Conservation (phyloP, 1,284 basidiomycete species). For the Ustilago cynodontis region DNA sequence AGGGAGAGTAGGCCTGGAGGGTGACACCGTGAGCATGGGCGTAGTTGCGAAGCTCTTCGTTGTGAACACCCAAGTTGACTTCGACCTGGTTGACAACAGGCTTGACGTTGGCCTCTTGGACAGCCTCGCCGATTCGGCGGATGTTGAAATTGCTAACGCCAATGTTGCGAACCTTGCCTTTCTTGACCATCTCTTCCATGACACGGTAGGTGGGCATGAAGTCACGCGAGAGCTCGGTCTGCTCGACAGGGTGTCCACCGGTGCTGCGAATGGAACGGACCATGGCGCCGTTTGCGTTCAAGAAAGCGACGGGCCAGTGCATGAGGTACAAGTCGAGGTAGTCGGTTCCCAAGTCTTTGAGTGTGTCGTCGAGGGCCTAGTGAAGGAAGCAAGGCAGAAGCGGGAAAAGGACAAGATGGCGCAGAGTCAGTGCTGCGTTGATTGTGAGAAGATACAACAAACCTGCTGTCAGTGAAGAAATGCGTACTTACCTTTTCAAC, state of each 20-base stretch:
- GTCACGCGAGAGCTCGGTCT: conserved; percentile 74
- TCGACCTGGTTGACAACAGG: conserved; percentile 66
- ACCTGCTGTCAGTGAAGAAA: no score
- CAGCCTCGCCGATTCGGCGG: conserved; percentile 53
- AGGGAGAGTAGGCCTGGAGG: conserved; percentile 63
- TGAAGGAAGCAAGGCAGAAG: not conserved
- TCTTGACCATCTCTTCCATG: conserved; percentile 66
- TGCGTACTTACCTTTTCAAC: conserved; percentile 52
- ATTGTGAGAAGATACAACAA: no score
- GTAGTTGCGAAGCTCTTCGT: conserved; percentile 80
- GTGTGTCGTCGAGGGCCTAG: conserved; percentile 77
- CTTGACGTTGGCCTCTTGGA: conserved; percentile 50
- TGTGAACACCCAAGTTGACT: conserved; percentile 74
- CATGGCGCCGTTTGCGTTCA: conserved; percentile 59
- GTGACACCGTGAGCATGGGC: conserved; percentile 71
- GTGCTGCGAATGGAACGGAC: conserved; percentile 55
- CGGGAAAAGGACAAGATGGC: not conserved
- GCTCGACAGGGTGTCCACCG: conserved; percentile 75
- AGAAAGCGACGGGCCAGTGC: conserved; percentile 76
- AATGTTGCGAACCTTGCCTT: conserved; percentile 71
- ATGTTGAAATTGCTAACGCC: conserved; percentile 75
- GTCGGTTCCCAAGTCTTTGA: conserved; percentile 78
- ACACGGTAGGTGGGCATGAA: conserved; percentile 59
- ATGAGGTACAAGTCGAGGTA: conserved; percentile 87
- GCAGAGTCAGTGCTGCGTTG: not conserved